These are phyloP conservation scores for Climacium dendroides DNA, from an alignment of 225 moss, liverwort and hornwort species.

Conservation along the genomic window DNA sequence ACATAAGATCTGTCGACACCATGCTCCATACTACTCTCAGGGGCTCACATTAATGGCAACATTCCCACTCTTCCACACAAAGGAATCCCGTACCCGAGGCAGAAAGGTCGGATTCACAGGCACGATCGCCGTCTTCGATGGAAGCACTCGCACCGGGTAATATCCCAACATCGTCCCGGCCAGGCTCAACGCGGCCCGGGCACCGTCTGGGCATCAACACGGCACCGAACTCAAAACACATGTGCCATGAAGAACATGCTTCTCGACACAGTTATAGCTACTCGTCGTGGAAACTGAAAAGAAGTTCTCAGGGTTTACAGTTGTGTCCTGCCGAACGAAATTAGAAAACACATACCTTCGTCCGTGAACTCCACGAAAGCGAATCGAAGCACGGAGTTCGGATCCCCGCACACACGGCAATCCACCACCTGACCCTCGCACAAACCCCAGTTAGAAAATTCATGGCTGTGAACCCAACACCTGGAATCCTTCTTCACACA, in stretches of 20 bases:
- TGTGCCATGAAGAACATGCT: not conserved
- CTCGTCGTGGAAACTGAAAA: not conserved
- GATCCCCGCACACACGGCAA: constrained; percentile 96
- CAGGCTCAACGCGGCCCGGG: constrained; percentile 68
- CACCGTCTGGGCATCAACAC: constrained; percentile 42
- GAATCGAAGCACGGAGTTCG: constrained; percentile 93
- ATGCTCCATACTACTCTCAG: not conserved
- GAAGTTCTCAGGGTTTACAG: not conserved
- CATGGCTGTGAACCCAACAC: not conserved
- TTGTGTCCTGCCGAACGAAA: not conserved
- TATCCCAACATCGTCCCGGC: constrained; percentile 94
- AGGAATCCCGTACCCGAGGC: constrained; percentile 40
- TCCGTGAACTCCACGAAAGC: constrained; percentile 98
- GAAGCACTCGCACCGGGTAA: constrained; percentile 87
- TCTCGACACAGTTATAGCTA: not conserved
- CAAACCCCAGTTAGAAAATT: not conserved
- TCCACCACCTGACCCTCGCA: constrained; percentile 65
- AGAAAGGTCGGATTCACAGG: constrained; percentile 92
- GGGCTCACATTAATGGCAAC: not conserved
- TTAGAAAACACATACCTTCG: constrained; percentile 27
- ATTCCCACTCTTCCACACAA: not conserved
- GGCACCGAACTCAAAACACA: not conserved
- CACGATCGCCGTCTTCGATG: constrained; percentile 96
- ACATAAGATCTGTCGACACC: not conserved
- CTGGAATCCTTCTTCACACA: not conserved